A percentile compares a stretch with the other conserved stretches of the same genome.
Evolutionary conservation across 2,329 filamentous ascomycete species (phyloP).

Genomic region (Cordyceps farinosa): DNA sequence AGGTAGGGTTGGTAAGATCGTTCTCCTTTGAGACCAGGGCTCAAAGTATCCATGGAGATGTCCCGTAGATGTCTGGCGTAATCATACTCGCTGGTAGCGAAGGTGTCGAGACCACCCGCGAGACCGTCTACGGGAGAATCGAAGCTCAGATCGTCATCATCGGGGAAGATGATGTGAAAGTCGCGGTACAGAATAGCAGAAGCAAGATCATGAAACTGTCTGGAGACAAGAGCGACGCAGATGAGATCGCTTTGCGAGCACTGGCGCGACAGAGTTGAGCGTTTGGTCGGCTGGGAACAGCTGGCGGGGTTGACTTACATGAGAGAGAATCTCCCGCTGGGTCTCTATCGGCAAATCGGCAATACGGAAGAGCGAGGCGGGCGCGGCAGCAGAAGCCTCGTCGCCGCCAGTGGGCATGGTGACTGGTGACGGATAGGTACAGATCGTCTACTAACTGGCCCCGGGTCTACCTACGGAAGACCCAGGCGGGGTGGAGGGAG

Average conservation of each 20-base stretch:
- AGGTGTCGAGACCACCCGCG: constrained; percentile 56
- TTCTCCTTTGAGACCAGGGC: constrained; percentile 50
- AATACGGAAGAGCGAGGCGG: constrained; percentile 28
- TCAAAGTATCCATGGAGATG: constrained; percentile 54
- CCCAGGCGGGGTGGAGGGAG: constrained; percentile 15
- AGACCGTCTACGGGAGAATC: constrained; percentile 55
- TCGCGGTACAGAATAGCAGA: constrained; percentile 56
- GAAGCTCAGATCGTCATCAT: constrained; percentile 50
- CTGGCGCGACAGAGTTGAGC: constrained; percentile 31
- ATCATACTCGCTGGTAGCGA: constrained; percentile 61
- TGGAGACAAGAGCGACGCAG: constrained; percentile 56
- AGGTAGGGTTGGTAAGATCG: constrained; percentile 51
- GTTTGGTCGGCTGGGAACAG: not conserved
- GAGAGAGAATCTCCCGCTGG: constrained; percentile 45
- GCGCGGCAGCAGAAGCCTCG: constrained; percentile 25
- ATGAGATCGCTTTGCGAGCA: constrained; percentile 52
- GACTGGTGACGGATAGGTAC: constrained; percentile 13
- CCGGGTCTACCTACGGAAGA: constrained; percentile 16
- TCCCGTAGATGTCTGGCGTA: constrained; percentile 57
- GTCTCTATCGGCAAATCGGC: constrained; percentile 46
- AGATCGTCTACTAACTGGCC: constrained; percentile 2
- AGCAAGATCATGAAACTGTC: constrained; percentile 54
- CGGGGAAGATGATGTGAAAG: constrained; percentile 59
- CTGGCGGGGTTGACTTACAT: constrained; percentile 35
- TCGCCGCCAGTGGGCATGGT: constrained; percentile 36